Percentiles rank a stretch among this genome's conserved stretches.
phyloP scores from a whole-genome alignment of 2,329 filamentous ascomycete species.

The Berkeleyomyces rouxiae region DNA sequence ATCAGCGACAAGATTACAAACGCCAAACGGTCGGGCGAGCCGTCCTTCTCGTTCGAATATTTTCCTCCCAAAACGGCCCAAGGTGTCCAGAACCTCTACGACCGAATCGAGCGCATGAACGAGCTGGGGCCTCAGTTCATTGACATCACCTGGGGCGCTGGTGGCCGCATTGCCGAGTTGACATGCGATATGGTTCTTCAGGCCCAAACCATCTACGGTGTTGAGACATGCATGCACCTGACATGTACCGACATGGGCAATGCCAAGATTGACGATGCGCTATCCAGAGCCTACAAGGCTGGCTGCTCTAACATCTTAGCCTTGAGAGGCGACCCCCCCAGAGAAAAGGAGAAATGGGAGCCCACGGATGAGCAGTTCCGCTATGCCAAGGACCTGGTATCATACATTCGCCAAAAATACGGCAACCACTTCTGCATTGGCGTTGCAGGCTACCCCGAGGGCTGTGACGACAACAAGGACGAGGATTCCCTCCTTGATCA shows the following conservation, averaged over 20 bases:
- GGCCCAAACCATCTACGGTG: constrained; percentile 82
- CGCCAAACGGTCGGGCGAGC: constrained; percentile 58
- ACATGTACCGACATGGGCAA: constrained; percentile 97
- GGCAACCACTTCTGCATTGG: constrained; percentile 77
- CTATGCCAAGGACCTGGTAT: constrained; percentile 82
- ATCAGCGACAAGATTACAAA: constrained; percentile 82
- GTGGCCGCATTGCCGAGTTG: constrained; percentile 74
- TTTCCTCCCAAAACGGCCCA: constrained; percentile 96
- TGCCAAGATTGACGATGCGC: constrained; percentile 76
- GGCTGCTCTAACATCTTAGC: constrained; percentile 97
- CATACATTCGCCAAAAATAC: constrained; percentile 63
- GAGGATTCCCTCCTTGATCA: constrained; percentile 75
- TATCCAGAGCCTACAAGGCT: constrained; percentile 77
- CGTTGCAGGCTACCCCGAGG: constrained; percentile 91
- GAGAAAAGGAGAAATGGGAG: constrained; percentile 88
- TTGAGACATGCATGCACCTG: constrained; percentile 98
- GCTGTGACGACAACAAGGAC: constrained; percentile 81
- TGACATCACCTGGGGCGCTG: constrained; percentile 96
- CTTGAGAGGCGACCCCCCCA: constrained; percentile 77
- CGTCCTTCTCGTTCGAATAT: constrained; percentile 98
- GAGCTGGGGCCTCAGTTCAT: constrained; percentile 86
- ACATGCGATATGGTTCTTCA: constrained; percentile 97
- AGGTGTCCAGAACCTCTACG: constrained; percentile 97
- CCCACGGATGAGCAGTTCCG: constrained; percentile 73
- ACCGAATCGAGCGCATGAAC: constrained; percentile 99